These are phyloP conservation scores for Entonaema liquescens DNA, from an alignment of 495 filamentous ascomycete species.

Conservation along the genomic window DNA sequence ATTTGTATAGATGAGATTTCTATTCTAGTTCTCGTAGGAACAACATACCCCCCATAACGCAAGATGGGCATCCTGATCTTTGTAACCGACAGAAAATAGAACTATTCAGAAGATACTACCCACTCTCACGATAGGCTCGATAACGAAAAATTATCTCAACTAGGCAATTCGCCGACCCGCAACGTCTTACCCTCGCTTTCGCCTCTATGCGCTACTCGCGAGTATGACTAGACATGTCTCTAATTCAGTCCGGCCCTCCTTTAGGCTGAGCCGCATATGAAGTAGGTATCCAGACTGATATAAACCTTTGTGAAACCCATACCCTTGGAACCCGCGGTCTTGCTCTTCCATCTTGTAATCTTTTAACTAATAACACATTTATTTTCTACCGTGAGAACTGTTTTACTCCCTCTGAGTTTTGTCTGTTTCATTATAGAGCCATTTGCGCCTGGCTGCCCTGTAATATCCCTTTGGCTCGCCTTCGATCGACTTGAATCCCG, in stretches of 20 bases:
- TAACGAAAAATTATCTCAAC: neutral
- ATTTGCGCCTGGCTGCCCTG: neutral
- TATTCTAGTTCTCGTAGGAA: neutral
- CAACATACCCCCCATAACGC: neutral
- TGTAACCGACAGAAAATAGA: neutral
- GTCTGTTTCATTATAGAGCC: neutral
- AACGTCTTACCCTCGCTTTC: neutral
- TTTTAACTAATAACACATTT: neutral
- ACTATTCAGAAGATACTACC: neutral
- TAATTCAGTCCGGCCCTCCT: neutral
- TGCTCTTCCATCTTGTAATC: neutral
- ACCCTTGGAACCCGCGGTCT: constrained; percentile 1
- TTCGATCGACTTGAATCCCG: neutral
- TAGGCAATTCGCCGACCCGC: neutral
- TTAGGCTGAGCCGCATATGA: neutral
- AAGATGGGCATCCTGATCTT: neutral
- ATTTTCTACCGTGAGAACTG: neutral
- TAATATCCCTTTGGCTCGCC: neutral
- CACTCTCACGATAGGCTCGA: neutral
- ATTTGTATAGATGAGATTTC: neutral
- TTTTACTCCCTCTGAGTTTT: neutral
- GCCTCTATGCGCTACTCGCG: neutral
- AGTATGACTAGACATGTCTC: neutral
- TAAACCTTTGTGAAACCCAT: neutral
- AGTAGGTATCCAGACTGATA: neutral